Percentiles rank a stretch among this genome's conserved stretches.
phyloP scores from a whole-genome alignment of 2,329 filamentous ascomycete species.

The Verruconis gallopava region DNA sequence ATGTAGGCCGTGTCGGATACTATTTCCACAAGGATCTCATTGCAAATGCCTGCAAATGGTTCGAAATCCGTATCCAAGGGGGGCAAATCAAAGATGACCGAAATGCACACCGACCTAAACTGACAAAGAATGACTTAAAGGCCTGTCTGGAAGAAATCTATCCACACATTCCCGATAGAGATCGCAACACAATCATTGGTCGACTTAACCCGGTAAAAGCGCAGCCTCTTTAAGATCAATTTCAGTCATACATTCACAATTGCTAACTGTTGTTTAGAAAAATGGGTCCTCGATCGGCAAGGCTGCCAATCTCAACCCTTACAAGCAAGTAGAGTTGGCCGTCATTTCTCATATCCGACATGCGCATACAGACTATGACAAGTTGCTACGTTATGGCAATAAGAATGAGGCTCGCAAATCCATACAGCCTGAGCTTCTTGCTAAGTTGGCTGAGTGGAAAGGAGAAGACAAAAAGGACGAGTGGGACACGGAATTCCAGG shows the following conservation, averaged over 20 bases:
- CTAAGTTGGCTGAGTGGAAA: neutral
- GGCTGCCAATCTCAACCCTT: slow-evolving; percentile 38
- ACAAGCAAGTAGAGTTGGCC: slow-evolving; percentile 47
- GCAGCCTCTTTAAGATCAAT: slow-evolving; percentile 11
- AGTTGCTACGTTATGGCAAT: slow-evolving; percentile 32
- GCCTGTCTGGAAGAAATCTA: slow-evolving; percentile 29
- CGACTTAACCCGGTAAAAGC: slow-evolving; percentile 47
- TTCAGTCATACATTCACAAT: slow-evolving; percentile 18
- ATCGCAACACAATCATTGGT: slow-evolving; percentile 46
- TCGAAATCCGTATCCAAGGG: neutral
- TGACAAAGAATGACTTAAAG: slow-evolving; percentile 3
- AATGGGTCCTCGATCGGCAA: slow-evolving; percentile 37
- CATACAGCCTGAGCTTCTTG: neutral
- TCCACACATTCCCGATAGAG: slow-evolving; percentile 46
- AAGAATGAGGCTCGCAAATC: neutral
- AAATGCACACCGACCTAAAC: neutral
- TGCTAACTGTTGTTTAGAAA: slow-evolving; percentile 13
- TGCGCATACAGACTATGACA: slow-evolving; percentile 49
- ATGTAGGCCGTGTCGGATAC: slow-evolving; percentile 49
- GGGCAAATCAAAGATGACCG: slow-evolving; percentile 11
- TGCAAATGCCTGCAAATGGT: slow-evolving; percentile 35
- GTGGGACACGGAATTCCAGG: neutral
- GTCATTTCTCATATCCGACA: slow-evolving; percentile 51
- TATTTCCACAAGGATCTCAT: slow-evolving; percentile 50
- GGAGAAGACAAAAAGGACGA: neutral